phyloP scores from a whole-genome alignment of 225 moss, liverwort and hornwort genomes.

The Bryoerythrophyllum caledonicum region DNA sequence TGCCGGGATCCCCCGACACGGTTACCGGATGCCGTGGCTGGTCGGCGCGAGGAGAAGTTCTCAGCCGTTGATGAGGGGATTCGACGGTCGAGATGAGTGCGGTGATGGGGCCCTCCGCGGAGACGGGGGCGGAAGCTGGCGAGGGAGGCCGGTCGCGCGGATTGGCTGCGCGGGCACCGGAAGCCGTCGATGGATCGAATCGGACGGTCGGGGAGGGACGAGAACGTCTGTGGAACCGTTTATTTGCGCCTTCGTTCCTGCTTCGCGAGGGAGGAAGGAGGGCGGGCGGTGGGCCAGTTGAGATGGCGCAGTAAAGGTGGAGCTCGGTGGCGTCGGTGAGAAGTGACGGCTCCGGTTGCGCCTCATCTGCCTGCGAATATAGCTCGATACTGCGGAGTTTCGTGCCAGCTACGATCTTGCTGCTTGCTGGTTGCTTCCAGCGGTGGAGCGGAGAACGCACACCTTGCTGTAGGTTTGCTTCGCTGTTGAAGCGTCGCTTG shows the following conservation, averaged over 20 bases:
- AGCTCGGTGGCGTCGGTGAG: constrained; percentile 24
- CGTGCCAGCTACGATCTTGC: constrained; percentile 17
- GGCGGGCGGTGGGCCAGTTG: background rate
- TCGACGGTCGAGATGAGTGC: background rate
- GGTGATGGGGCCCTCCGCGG: background rate
- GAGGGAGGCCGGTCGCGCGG: background rate
- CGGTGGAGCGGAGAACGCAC: background rate
- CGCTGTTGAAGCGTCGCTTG: background rate
- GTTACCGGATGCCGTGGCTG: background rate
- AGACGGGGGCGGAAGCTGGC: background rate
- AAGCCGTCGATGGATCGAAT: background rate
- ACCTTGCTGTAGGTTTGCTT: background rate
- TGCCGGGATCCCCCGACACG: background rate
- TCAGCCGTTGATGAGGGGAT: background rate
- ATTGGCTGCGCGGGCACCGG: too few species aligned
- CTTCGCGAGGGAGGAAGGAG: background rate
- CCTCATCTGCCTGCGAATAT: background rate
- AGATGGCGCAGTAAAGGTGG: background rate
- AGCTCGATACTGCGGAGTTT: background rate
- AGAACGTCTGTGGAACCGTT: too few species aligned
- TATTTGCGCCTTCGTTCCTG: too few species aligned
- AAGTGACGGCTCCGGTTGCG: constrained; percentile 22
- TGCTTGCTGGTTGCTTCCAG: background rate
- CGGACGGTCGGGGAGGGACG: background rate
- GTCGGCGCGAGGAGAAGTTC: accelerated